Conservation (phyloP, 805 yeast species). For the Zygosaccharomyces bailii region DNA sequence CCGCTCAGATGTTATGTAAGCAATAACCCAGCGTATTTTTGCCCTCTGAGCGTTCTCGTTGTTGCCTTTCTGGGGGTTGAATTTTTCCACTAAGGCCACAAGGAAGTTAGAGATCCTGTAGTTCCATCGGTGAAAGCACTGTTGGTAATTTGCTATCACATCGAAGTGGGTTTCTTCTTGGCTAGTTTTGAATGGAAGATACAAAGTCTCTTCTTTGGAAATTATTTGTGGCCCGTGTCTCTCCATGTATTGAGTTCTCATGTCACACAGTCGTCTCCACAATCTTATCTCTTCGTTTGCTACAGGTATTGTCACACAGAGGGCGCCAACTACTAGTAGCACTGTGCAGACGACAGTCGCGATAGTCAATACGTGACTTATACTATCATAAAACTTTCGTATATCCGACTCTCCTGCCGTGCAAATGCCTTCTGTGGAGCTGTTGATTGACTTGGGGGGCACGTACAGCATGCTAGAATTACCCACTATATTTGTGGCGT, state of each 20-base stretch:
- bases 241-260: slow-evolving; percentile 31
- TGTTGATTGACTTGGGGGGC: slow-evolving; percentile 35
- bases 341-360: slow-evolving; percentile 41
- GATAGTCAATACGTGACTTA: slow-evolving; percentile 35
- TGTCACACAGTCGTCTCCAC: slow-evolving; percentile 46
- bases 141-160: slow-evolving; percentile 22
- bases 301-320: slow-evolving; percentile 42
- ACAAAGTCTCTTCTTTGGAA: slow-evolving; percentile 4
- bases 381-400: slow-evolving; percentile 37
- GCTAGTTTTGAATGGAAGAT: slow-evolving; percentile 4
- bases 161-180: slow-evolving; percentile 13
- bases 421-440: slow-evolving; percentile 38
- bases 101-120: slow-evolving; percentile 12
- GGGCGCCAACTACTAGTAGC: slow-evolving; percentile 40
- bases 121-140: slow-evolving; percentile 25
- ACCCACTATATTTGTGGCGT: slow-evolving; percentile 28
- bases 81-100: slow-evolving; percentile 3
- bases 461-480: slow-evolving; percentile 35
- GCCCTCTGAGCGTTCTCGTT: slow-evolving; percentile 8
- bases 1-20: slow-evolving; percentile 50
- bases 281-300: slow-evolving; percentile 43
- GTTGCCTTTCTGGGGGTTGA: not conserved
- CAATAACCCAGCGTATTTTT: slow-evolving; percentile 37
- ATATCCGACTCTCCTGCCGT: slow-evolving; percentile 40
- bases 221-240: not conserved